phyloP scores from a whole-genome alignment of 2,329 filamentous ascomycete species.

The Fusarium pseudonygamai region DNA sequence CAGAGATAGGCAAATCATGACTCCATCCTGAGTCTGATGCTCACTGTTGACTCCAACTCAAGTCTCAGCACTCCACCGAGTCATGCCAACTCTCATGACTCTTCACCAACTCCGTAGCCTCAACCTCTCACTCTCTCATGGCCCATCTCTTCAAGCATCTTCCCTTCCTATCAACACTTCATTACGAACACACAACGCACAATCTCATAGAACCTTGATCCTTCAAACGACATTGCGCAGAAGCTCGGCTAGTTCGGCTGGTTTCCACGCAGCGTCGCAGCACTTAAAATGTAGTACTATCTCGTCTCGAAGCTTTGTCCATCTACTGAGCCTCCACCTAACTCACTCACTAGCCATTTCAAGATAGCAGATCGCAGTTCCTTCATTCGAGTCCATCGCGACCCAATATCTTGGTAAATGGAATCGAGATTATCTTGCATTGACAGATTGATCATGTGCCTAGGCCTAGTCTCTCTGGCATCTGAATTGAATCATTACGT shows the following conservation, averaged over 20 bases:
- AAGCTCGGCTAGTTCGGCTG: not conserved
- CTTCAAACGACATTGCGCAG: not conserved
- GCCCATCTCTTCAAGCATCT: not conserved
- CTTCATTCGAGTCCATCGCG: not conserved
- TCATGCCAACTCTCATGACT: not conserved
- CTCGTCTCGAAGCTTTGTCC: not conserved
- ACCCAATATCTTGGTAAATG: not conserved
- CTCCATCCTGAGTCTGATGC: not conserved
- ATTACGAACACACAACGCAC: not conserved
- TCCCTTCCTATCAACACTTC: not conserved
- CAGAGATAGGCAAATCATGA: no score
- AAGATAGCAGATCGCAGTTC: constrained; percentile 9
- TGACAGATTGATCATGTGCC: not conserved
- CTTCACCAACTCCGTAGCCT: not conserved
- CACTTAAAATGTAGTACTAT: not conserved
- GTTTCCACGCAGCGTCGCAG: not conserved
- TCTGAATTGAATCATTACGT: not conserved
- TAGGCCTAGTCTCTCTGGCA: not conserved
- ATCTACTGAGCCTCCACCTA: constrained; percentile 8
- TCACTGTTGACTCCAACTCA: not conserved
- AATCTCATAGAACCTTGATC: not conserved
- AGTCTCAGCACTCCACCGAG: not conserved
- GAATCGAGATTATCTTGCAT: constrained; percentile 1
- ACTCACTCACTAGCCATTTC: constrained; percentile 1
- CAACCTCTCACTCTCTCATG: not conserved